These are phyloP conservation scores for Macrolepiota albuminosa DNA, from an alignment of 768 basidiomycete species.

Conservation along the genomic window DNA sequence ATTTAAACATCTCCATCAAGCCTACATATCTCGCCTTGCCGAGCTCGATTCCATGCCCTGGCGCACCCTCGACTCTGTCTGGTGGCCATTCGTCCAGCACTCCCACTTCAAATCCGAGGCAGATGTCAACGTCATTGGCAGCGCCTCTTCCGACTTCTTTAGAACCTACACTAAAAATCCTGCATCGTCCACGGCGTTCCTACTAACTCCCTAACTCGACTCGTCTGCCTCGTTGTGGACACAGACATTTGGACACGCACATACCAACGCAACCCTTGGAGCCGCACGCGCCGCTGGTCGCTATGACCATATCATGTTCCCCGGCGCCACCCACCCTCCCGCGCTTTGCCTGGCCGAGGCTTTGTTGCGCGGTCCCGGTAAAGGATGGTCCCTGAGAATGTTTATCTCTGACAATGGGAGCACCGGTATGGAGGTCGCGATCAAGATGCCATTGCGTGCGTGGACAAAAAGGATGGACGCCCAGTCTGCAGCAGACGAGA, in stretches of 20 bases:
- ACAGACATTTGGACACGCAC: slow-evolving; percentile 82
- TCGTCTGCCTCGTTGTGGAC: slow-evolving; percentile 99
- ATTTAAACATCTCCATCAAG: slow-evolving; percentile 45
- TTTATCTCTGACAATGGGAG: slow-evolving; percentile 96
- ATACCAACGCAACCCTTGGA: slow-evolving; percentile 73
- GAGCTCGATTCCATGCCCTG: slow-evolving; percentile 76
- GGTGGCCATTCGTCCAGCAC: slow-evolving; percentile 99
- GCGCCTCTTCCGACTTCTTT: slow-evolving; percentile 84
- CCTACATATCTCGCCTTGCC: slow-evolving; percentile 61
- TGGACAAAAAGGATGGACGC: slow-evolving; percentile 30
- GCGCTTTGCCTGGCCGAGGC: slow-evolving; percentile 82
- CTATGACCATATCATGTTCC: slow-evolving; percentile 97
- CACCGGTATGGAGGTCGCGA: slow-evolving; percentile 94
- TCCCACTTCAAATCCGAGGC: slow-evolving; percentile 57
- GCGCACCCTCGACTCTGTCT: slow-evolving; percentile 72
- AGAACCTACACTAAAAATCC: slow-evolving; percentile 51
- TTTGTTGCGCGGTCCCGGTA: slow-evolving; percentile 76
- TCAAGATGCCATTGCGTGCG: slow-evolving; percentile 92
- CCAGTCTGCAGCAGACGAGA: slow-evolving; percentile 25
- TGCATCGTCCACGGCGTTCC: slow-evolving; percentile 7
- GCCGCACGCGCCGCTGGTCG: slow-evolving; percentile 88
- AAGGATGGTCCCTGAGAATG: slow-evolving; percentile 85
- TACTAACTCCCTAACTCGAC: slow-evolving; percentile 65
- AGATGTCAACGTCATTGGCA: slow-evolving; percentile 89
- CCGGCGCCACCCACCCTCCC: slow-evolving; percentile 80